Percentiles rank a stretch among this genome's conserved stretches.
Evolutionary conservation across 2,329 filamentous ascomycete genomes (phyloP).

Genomic region (Alternaria triticimaculans): DNA sequence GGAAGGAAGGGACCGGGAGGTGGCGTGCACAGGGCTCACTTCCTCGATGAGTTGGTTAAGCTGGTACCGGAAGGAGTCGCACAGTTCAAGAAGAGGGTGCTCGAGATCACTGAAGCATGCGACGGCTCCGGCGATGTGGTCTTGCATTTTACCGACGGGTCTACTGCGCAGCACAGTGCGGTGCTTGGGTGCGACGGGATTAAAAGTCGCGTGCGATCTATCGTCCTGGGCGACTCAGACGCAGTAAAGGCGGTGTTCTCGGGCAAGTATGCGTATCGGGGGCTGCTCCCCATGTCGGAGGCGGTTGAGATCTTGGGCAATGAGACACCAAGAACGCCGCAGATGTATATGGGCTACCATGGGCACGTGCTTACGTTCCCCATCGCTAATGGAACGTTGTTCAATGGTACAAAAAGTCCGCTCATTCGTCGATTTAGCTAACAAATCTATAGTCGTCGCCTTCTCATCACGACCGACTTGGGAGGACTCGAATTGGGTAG

Average conservation of each 20-base stretch:
- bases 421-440: too few relatives aligned
- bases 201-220: conserved; percentile 61
- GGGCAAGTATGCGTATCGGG: conserved; percentile 67
- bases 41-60: conserved; percentile 58
- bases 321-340: conserved; percentile 64
- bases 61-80: conserved; percentile 53
- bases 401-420: background rate
- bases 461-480: conserved; percentile 32
- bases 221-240: conserved; percentile 58
- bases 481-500: conserved; percentile 34
- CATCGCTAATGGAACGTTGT: background rate
- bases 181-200: conserved; percentile 71
- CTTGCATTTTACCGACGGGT: conserved; percentile 55
- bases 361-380: background rate
- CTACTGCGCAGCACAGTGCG: conserved; percentile 51
- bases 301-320: conserved; percentile 59
- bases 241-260: conserved; percentile 58
- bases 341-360: conserved; percentile 45
- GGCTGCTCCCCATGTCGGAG: conserved; percentile 65
- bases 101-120: conserved; percentile 29
- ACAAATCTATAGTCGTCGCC: conserved; percentile 27
- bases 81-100: conserved; percentile 50
- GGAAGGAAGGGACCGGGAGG: conserved; percentile 35
- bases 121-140: conserved; percentile 36
- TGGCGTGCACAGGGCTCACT: conserved; percentile 57